Evolutionary conservation across 371 early-diverging fungal genomes (phyloP).

Genomic region (Umbelopsis sp.): DNA sequence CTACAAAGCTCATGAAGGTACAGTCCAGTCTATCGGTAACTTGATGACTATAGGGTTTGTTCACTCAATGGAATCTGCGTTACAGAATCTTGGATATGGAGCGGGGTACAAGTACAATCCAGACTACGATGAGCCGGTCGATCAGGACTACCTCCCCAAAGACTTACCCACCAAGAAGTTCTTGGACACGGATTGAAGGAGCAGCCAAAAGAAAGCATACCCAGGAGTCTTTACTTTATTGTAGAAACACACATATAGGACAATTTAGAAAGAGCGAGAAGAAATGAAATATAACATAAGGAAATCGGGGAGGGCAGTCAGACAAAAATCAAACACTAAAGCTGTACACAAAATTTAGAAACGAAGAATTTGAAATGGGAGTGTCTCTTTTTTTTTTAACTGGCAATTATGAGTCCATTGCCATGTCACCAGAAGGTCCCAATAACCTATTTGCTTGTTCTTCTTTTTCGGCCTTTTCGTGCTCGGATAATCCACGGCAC

Average conservation of each 20-base stretch:
- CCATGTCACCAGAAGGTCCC: not conserved
- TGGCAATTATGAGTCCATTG: not conserved
- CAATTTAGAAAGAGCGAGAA: not conserved
- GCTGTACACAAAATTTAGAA: slow-evolving; percentile 7
- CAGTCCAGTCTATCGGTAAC: not conserved
- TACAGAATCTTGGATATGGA: slow-evolving; percentile 72
- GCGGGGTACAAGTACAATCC: slow-evolving; percentile 87
- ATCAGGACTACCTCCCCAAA: slow-evolving; percentile 79
- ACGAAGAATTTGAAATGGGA: not conserved
- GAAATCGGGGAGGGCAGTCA: not conserved
- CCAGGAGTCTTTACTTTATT: not conserved
- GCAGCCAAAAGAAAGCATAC: not conserved
- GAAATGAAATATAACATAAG: not conserved
- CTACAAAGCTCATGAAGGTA: slow-evolving; percentile 72
- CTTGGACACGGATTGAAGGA: slow-evolving; percentile 38
- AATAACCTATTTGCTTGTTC: not conserved
- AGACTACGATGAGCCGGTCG: slow-evolving; percentile 70
- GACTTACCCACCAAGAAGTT: slow-evolving; percentile 59
- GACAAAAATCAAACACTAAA: not conserved
- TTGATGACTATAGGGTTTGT: not conserved
- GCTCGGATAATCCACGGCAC: slow-evolving; percentile 18
- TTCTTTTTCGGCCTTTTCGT: slow-evolving; percentile 3
- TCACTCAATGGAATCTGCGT: not conserved
- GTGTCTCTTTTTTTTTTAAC: not conserved
- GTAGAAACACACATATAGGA: not conserved